Evolutionary conservation across 2,329 filamentous ascomycete species (phyloP), one percentile per base, ranked within the genome.

Genomic region (Allantophomopsis cytisporea): DNA sequence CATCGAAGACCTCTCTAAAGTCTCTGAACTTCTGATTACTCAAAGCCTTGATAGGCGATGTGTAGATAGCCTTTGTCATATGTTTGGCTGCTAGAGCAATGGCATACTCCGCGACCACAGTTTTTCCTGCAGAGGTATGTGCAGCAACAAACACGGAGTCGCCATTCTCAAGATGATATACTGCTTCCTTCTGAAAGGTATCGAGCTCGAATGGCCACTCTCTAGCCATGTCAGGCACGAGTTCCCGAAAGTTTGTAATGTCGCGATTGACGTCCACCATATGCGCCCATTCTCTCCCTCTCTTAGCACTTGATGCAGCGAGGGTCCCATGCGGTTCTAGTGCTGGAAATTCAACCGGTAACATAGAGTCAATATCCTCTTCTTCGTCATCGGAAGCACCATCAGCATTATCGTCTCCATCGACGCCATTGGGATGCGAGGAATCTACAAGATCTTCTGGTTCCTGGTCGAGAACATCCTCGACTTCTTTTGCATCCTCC

Each of bases 1-100:
- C 91, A 43, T 94, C 87, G 52, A 98, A 98, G 0, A 76, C 78
- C 41, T 79, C 73, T 41, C 87, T 76, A 57, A 98, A 98, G 57
- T 98, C 91, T 46, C 91, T 77, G 60, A 96, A 98, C 59, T 98
- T 98, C 56, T 98, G 91, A 56, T 98, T 98, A 61, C 91, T 96
- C 41, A 98, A 66, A 2, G 91, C 91, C 59, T 98, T 98, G 66
- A 98, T 98, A 0, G 91, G 91, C 1, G 91, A 96, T 0, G 91
- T 98, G 58, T 98, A 98, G 47, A 98, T 98, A 16, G 91, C 89
- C 59, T 98, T 98, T 7, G 91, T 98, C 89, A 96, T 96, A 57
- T 98, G 91, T 55, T 89, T 93, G n/a, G 86, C 81, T 21, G 91
- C 91, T 42, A 98, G 67, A 6, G 91, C 87, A 57, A 98, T 96